These are phyloP conservation scores for Xylariaceae sp. DNA, from an alignment of 2,329 filamentous ascomycete genomes.

Conservation along the genomic window DNA sequence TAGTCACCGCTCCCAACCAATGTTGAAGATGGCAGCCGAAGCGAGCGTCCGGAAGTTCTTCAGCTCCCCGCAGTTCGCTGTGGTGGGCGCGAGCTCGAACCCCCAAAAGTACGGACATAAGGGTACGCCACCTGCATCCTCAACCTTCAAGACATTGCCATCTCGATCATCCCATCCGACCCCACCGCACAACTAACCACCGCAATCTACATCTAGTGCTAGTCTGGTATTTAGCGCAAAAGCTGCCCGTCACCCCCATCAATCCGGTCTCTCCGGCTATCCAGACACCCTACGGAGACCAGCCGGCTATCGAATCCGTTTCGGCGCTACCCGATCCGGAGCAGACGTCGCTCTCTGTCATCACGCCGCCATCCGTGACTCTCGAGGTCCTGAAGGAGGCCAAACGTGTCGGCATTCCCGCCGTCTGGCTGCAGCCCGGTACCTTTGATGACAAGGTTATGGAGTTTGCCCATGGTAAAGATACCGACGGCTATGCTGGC, in stretches of 20 bases:
- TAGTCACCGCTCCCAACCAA: background rate
- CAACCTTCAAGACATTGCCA: background rate
- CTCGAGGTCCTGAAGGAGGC: constrained; percentile 72
- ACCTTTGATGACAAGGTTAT: constrained; percentile 76
- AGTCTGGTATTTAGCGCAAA: constrained; percentile 77
- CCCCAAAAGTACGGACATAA: constrained; percentile 83
- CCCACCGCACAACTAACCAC: background rate
- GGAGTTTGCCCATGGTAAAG: constrained; percentile 53
- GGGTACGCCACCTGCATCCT: constrained; percentile 49
- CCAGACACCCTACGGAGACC: constrained; percentile 51
- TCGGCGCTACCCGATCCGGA: constrained; percentile 60
- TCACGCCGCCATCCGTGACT: constrained; percentile 80
- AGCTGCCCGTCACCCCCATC: constrained; percentile 73
- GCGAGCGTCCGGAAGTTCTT: constrained; percentile 75
- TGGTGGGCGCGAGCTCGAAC: constrained; percentile 85
- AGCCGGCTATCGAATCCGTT: constrained; percentile 63
- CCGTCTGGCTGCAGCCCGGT: constrained; percentile 88
- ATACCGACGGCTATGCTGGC: constrained; percentile 55
- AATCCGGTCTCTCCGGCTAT: constrained; percentile 70
- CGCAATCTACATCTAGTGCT: constrained; percentile 58
- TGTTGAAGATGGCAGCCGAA: constrained; percentile 58
- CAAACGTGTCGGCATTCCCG: constrained; percentile 63
- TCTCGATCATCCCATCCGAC: background rate
- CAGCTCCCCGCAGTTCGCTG: constrained; percentile 72
- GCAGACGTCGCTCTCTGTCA: constrained; percentile 74